A percentile compares a stretch with the other conserved stretches of the same genome.
These are phyloP conservation scores for Aspergillus leporis DNA, from an alignment of 495 filamentous ascomycete genomes.

Conservation along the genomic window DNA sequence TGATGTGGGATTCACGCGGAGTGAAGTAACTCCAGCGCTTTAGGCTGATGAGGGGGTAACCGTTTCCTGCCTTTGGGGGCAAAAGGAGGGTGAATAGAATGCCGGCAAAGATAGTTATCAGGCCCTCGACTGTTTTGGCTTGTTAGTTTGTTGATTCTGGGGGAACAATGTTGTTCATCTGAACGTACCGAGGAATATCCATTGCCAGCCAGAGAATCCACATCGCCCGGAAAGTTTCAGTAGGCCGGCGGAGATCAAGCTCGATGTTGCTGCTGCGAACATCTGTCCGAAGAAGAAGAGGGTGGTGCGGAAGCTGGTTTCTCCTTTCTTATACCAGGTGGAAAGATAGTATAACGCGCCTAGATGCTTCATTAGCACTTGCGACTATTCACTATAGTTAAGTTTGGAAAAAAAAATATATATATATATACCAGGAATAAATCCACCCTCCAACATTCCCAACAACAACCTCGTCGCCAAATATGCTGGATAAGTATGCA, in stretches of 20 bases:
- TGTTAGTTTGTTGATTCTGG: slow-evolving; percentile 10
- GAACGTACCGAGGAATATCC: slow-evolving; percentile 56
- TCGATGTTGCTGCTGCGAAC: slow-evolving; percentile 53
- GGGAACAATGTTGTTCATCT: background rate
- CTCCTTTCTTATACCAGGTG: slow-evolving; percentile 59
- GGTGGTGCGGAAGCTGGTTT: slow-evolving; percentile 54
- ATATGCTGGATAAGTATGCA: slow-evolving; percentile 50
- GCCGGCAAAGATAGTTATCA: slow-evolving; percentile 51
- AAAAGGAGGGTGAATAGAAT: slow-evolving; percentile 51
- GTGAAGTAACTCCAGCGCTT: slow-evolving; percentile 46
- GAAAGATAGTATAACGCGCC: slow-evolving; percentile 62
- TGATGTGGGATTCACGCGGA: slow-evolving; percentile 44
- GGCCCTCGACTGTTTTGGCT: slow-evolving; percentile 44
- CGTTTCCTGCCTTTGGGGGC: slow-evolving; percentile 42
- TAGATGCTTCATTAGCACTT: background rate
- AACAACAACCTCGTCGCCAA: slow-evolving; percentile 54
- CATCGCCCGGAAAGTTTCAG: slow-evolving; percentile 50
- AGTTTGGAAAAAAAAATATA: background rate
- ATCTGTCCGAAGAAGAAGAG: slow-evolving; percentile 57
- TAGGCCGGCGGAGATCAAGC: slow-evolving; percentile 53
- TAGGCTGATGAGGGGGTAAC: slow-evolving; percentile 43
- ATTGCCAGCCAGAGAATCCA: slow-evolving; percentile 59
- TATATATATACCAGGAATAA: slow-evolving; percentile 56
- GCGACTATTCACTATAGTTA: background rate
- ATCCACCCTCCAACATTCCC: slow-evolving; percentile 59